A percentile compares a stretch with the other conserved stretches of the same genome.
Evolutionary conservation across 1,284 basidiomycete genomes (phyloP).

Genomic region (Hymenochaete sp.): DNA sequence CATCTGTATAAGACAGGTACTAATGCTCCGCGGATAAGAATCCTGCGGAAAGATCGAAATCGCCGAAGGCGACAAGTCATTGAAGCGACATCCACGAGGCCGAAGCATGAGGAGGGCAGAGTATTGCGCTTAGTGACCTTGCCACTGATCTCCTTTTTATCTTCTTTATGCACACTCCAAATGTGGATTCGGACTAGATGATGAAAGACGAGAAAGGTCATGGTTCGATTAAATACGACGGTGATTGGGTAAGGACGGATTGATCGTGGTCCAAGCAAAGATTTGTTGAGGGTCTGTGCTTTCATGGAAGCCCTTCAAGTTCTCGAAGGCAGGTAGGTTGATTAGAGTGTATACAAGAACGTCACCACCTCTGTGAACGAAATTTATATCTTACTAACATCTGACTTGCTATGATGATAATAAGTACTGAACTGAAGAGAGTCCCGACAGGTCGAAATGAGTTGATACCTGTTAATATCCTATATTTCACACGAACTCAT

Average conservation of each 20-base stretch:
- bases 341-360: conserved; percentile 37
- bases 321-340: conserved; percentile 1
- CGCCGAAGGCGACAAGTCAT: conserved; percentile 66
- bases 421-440: conserved; percentile 6
- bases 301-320: conserved; percentile 18
- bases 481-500: too few species aligned
- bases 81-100: conserved; percentile 70
- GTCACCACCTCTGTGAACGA: conserved; percentile 60
- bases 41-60: conserved; percentile 62
- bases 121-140: conserved; percentile 40
- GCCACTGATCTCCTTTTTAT: conserved; percentile 79
- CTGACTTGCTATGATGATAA: conserved; percentile 35
- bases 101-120: conserved; percentile 64
- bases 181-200: conserved; percentile 29
- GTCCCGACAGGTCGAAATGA: neutral
- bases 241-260: conserved; percentile 65
- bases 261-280: conserved; percentile 59
- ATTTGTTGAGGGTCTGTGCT: conserved; percentile 54
- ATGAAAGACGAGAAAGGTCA: conserved; percentile 25
- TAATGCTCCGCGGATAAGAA: conserved; percentile 40
- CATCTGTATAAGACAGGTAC: conserved; percentile 21
- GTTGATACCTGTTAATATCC: too few species aligned
- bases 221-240: conserved; percentile 77
- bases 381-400: conserved; percentile 54
- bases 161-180: conserved; percentile 67